phyloP scores from a whole-genome alignment of 179 eudicot genomes.

The Carnegiea gigantea region DNA sequence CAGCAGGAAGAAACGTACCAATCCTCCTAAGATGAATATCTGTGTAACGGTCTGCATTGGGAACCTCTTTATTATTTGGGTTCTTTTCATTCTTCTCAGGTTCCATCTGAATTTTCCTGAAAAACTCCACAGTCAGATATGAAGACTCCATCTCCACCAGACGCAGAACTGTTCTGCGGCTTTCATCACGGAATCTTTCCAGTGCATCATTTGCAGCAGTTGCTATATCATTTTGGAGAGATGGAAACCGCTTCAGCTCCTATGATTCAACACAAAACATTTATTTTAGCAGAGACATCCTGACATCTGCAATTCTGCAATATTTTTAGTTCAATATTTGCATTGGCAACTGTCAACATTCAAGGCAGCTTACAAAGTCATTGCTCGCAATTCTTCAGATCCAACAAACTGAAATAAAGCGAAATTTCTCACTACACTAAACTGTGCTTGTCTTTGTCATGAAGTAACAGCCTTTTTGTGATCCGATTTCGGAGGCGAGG shows the following conservation, averaged over 20 bases:
- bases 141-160: conserved; percentile 97
- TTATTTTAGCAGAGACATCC: conserved; percentile 11
- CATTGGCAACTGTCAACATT: not conserved
- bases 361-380: not conserved
- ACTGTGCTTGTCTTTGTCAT: not conserved
- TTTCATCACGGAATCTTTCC: conserved; percentile 91
- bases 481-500: not conserved
- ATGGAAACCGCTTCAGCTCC: conserved; percentile 95
- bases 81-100: conserved; percentile 75
- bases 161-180: conserved; percentile 79
- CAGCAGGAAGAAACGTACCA: conserved; percentile 40
- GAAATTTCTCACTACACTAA: not conserved
- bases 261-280: conserved; percentile 27
- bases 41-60: conserved; percentile 69
- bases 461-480: not conserved
- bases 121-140: conserved; percentile 91
- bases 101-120: conserved; percentile 81
- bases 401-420: not conserved
- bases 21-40: conserved; percentile 83
- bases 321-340: not conserved
- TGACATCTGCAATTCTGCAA: conserved; percentile 1
- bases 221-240: conserved; percentile 92
- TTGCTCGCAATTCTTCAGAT: not conserved
- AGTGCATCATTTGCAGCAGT: conserved; percentile 82
- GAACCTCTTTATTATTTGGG: conserved; percentile 28